Percentiles rank a stretch among this genome's conserved stretches.
These are phyloP conservation scores for Oldenlandia corymbosa DNA, from an alignment of 257 asterid genomes.

Conservation along the genomic window DNA sequence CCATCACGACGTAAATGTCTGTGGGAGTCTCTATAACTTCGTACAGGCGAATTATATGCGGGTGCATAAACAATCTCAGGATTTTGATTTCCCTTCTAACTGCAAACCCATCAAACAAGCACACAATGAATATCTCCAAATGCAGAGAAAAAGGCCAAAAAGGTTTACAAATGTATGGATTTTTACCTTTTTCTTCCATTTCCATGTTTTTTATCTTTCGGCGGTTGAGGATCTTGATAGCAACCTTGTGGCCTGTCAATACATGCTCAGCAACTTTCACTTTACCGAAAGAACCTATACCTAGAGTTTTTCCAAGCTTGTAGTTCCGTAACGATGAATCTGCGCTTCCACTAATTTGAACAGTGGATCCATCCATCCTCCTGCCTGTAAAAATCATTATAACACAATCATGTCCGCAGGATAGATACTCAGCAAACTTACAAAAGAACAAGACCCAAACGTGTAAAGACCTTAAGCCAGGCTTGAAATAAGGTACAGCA, in stretches of 20 bases:
- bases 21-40: conserved; percentile 87
- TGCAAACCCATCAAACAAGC: conserved; percentile 31
- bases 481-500: not conserved
- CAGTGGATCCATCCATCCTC: conserved; percentile 62
- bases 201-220: conserved; percentile 60
- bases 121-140: not conserved
- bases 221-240: conserved; percentile 90
- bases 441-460: not conserved
- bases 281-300: conserved; percentile 87
- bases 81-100: conserved; percentile 90
- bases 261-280: conserved; percentile 86
- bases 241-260: conserved; percentile 79
- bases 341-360: conserved; percentile 50
- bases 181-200: conserved; percentile 82
- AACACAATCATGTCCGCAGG: not conserved
- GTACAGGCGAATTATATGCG: conserved; percentile 92
- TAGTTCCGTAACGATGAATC: conserved; percentile 71
- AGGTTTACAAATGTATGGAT: not conserved
- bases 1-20: conserved; percentile 88
- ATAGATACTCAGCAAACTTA: not conserved
- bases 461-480: not conserved
- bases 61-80: conserved; percentile 82
- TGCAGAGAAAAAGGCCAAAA: not conserved
- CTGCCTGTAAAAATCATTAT: conserved; percentile 32
- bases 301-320: conserved; percentile 90